A percentile compares a stretch with the other conserved stretches of the same genome.
These are phyloP conservation scores for Solanum sejunctum DNA, from an alignment of 257 asterid genomes.

Conservation along the genomic window DNA sequence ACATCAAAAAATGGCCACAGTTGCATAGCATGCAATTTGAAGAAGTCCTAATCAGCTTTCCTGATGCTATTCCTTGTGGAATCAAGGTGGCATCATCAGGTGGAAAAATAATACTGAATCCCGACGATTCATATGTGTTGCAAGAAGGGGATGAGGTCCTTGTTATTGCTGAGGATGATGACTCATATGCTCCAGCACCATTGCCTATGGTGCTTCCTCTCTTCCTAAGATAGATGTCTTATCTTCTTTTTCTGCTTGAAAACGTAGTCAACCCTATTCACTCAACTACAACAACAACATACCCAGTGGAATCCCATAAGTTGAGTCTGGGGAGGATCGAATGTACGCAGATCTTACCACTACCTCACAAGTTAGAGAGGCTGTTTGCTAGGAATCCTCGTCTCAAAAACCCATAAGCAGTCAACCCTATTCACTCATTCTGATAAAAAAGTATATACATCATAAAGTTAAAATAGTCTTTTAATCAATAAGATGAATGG, in stretches of 20 bases:
- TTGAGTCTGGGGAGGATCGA: too few relatives aligned
- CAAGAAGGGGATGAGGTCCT: slow-evolving; percentile 87
- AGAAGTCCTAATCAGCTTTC: slow-evolving; percentile 78
- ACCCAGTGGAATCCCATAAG: too few relatives aligned
- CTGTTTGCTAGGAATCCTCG: too few relatives aligned
- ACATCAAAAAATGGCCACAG: slow-evolving; percentile 72
- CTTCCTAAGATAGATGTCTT: slow-evolving; percentile 7
- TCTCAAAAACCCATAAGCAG: too few relatives aligned
- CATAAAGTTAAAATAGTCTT: not conserved
- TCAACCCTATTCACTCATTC: not conserved
- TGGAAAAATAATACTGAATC: slow-evolving; percentile 80
- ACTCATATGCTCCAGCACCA: slow-evolving; percentile 63
- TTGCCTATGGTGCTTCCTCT: slow-evolving; percentile 64
- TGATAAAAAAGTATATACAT: not conserved
- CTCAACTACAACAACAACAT: not conserved
- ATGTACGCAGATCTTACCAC: too few relatives aligned
- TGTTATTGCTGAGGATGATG: slow-evolving; percentile 94
- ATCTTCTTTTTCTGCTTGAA: not conserved
- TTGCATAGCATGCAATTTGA: slow-evolving; percentile 80
- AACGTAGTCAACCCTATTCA: not conserved
- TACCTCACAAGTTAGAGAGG: too few relatives aligned
- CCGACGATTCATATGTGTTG: slow-evolving; percentile 64
- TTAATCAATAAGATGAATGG: not conserved
- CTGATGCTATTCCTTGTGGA: slow-evolving; percentile 91
- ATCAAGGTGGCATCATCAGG: slow-evolving; percentile 68